Evolutionary conservation across 2,329 filamentous ascomycete species (phyloP).

Genomic region (Colletotrichum trifolii): DNA sequence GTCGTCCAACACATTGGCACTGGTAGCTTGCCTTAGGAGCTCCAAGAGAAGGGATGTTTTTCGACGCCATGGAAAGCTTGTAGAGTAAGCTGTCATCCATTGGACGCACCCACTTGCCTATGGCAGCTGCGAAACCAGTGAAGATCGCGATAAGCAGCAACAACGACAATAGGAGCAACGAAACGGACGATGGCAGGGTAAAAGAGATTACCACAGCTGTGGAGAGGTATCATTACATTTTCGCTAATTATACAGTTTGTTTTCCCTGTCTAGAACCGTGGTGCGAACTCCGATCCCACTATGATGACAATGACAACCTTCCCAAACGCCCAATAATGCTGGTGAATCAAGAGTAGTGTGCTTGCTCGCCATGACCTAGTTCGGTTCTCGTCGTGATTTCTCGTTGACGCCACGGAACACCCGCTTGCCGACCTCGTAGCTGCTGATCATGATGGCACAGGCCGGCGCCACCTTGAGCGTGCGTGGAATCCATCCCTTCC

Average conservation of each 20-base stretch:
- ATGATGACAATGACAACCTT: slow-evolving; percentile 22
- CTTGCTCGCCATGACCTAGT: slow-evolving; percentile 16
- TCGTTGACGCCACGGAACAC: slow-evolving; percentile 82
- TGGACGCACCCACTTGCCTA: too few species aligned
- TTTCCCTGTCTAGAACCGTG: slow-evolving; percentile 24
- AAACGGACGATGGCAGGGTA: background rate
- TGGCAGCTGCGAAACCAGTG: too few species aligned
- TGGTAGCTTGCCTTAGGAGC: too few species aligned
- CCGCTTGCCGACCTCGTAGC: slow-evolving; percentile 95
- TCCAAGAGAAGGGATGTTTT: too few species aligned
- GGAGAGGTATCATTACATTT: slow-evolving; percentile 32
- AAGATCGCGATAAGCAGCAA: background rate
- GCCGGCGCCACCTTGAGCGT: slow-evolving; percentile 95
- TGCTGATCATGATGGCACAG: slow-evolving; percentile 99
- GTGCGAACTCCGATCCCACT: slow-evolving; percentile 27
- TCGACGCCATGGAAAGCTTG: background rate
- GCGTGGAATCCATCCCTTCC: slow-evolving; percentile 90
- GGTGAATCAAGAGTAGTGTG: slow-evolving; percentile 15
- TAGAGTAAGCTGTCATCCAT: too few species aligned
- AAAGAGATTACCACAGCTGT: background rate
- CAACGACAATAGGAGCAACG: background rate
- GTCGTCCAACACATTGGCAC: background rate
- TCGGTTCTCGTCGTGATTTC: slow-evolving; percentile 42
- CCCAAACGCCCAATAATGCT: slow-evolving; percentile 35
- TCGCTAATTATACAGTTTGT: slow-evolving; percentile 24